phyloP scores from a whole-genome alignment of 352 stramenopile species.

The Phytopythium aichiense region DNA sequence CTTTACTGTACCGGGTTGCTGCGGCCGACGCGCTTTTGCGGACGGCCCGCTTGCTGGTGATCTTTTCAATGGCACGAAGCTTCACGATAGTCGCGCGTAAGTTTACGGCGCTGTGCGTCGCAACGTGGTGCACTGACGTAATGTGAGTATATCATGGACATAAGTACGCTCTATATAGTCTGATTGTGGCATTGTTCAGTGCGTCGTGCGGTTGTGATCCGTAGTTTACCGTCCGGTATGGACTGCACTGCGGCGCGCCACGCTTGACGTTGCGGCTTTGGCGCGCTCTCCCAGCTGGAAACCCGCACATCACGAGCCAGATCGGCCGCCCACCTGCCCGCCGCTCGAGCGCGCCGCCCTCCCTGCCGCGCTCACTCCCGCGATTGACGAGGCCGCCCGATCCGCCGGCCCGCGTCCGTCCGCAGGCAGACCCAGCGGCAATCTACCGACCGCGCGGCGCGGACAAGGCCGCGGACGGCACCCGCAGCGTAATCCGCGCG shows the following conservation, averaged over 20 bases:
- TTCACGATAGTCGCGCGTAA: too few species aligned
- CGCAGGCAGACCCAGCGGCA: not conserved
- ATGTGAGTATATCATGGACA: not conserved
- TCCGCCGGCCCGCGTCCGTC: not conserved
- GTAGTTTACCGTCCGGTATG: not conserved
- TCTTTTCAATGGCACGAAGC: too few species aligned
- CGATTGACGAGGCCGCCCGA: not conserved
- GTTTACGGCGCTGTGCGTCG: too few species aligned
- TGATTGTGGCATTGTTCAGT: not conserved
- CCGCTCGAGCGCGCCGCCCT: too few species aligned
- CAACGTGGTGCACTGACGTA: not conserved
- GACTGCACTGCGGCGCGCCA: not conserved
- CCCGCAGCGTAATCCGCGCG: not conserved
- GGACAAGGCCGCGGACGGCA: not conserved
- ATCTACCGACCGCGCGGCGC: not conserved
- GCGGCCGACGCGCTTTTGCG: not conserved
- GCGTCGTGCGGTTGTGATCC: not conserved
- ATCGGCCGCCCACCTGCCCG: not conserved
- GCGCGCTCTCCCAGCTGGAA: not conserved
- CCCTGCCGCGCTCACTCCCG: slow-evolving; percentile 1
- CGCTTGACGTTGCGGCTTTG: not conserved
- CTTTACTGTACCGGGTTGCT: not conserved
- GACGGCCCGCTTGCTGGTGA: too few species aligned
- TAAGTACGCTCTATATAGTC: not conserved
- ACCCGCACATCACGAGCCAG: slow-evolving; percentile 1